Evolutionary conservation across 495 filamentous ascomycete species (phyloP).

Genomic region (Cladorrhinum samala): DNA sequence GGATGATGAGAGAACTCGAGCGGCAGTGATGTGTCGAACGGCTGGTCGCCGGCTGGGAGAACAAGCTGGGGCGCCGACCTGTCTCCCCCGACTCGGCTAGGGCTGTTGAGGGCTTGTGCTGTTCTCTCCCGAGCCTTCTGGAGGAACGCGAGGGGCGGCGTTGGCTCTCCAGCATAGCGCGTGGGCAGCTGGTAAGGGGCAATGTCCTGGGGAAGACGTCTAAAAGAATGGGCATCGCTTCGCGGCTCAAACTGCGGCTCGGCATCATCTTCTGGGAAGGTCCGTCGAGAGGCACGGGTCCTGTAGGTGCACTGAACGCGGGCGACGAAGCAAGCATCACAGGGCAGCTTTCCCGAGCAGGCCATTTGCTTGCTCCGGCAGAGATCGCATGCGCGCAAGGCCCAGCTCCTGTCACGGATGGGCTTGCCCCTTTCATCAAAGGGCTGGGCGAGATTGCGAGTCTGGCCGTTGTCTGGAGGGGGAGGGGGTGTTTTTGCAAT

Average conservation of each 20-base stretch:
- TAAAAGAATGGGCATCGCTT: background rate
- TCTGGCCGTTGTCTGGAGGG: conserved; percentile 8
- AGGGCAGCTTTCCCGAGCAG: conserved; percentile 19
- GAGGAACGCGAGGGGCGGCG: conserved; percentile 21
- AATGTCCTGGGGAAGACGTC: conserved; percentile 6
- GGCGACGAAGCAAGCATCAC: conserved; percentile 15
- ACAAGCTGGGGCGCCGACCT: background rate
- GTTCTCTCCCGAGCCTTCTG: conserved; percentile 20
- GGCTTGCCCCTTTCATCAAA: conserved; percentile 8
- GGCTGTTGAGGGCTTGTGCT: background rate
- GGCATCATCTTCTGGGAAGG: background rate
- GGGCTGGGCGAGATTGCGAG: conserved; percentile 9
- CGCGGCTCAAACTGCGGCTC: background rate
- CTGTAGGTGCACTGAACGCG: conserved; percentile 19
- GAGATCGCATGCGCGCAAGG: conserved; percentile 16
- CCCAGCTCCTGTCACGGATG: conserved; percentile 14
- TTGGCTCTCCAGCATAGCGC: conserved; percentile 18
- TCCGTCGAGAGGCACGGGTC: background rate
- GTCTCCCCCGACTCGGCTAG: background rate
- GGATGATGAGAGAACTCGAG: conserved; percentile 1
- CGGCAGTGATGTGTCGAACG: conserved; percentile 10
- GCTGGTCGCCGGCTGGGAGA: conserved; percentile 12
- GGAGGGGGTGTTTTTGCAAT: conserved; percentile 15
- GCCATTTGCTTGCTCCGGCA: conserved; percentile 8
- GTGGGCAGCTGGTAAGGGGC: conserved; percentile 8